phyloP scores from a whole-genome alignment of 768 basidiomycete species.

The Vararia minispora region DNA sequence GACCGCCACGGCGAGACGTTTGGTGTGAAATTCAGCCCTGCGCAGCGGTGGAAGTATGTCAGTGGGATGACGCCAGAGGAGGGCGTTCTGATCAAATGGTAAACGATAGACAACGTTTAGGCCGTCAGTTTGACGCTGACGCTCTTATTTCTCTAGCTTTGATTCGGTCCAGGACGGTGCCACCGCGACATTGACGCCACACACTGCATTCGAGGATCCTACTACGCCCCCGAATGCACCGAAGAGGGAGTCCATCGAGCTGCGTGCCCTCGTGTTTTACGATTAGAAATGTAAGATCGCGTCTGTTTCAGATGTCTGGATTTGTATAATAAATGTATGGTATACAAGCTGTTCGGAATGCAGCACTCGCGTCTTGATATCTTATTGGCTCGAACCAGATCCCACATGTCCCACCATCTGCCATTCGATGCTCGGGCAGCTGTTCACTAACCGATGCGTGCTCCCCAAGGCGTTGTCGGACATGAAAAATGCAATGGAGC shows the following conservation, averaged over 20 bases:
- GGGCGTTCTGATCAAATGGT: conserved; percentile 39
- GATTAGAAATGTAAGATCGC: too few species aligned
- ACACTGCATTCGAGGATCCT: conserved; percentile 51
- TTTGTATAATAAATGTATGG: too few species aligned
- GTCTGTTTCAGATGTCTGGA: too few species aligned
- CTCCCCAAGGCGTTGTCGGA: too few species aligned
- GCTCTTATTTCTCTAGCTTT: conserved; percentile 16
- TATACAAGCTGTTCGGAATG: too few species aligned
- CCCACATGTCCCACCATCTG: too few species aligned
- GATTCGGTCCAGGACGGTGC: conserved; percentile 27
- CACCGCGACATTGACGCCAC: conserved; percentile 47
- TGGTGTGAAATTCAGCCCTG: conserved; percentile 26
- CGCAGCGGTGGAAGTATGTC: conserved; percentile 35
- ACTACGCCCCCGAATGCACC: conserved; percentile 38
- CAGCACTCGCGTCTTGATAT: too few species aligned
- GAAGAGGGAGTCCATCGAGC: conserved; percentile 46
- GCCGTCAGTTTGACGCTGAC: background rate
- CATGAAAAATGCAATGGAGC: too few species aligned
- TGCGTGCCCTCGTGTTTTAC: conserved; percentile 56
- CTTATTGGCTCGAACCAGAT: too few species aligned
- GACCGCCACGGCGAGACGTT: conserved; percentile 34
- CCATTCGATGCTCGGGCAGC: too few species aligned
- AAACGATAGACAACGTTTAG: background rate
- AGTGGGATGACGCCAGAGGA: conserved; percentile 34
- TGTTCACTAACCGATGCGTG: too few species aligned